Base-by-base conservation (phyloP, 1,284 basidiomycete genomes). In the Puccinia brachypodii region DNA sequence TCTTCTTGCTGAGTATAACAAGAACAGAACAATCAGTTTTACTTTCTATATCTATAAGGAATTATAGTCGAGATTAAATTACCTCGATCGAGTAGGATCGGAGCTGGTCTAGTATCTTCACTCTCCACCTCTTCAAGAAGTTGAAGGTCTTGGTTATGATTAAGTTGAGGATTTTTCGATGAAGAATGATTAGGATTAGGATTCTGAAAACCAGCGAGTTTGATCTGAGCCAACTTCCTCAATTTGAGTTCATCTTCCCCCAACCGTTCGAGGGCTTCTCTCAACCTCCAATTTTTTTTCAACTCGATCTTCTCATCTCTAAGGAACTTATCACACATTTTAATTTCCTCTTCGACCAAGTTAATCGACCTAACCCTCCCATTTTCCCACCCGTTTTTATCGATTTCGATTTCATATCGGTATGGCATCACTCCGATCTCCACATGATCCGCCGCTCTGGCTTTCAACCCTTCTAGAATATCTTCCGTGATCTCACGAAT, bases 381-480 rank as follows among this genome's bases (percentile, higher is more conserved):
- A 2, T 89, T 85, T 84, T 95, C 94, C 97, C 97, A 99, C 86
- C 98, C 96, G 83, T 97, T 94, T 6, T 90, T 87, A 83, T 90
- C 89, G 36, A 96, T 92, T 85, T 98, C 95, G 22, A 95, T 90
- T 85, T 95, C 94, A 86, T 98, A 98, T 89, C 99, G 98, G 90
- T 92, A 98, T 42, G 97, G 97, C 88, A 99, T 99, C 89, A 99
- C 97, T 87, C 94, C 97, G 88, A 99, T 99, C 89, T 99, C 97
- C 9, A 99, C 97, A 88, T 99, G 96, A 86, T 99, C 97, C 0
- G 94, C 92, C 3, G 97, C 95, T 78, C 98, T 88, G 11, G 93
- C 93, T 83, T 98, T 93, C 2, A 96, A 91, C 85, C 98, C 95
- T 71, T 95, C 90, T 81, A 99, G 88, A 85, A 99, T 96, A 85